Evolutionary conservation across 202 grass and related monocot species (phyloP).

Genomic region (Bolboschoenoplectus hybrid): DNA sequence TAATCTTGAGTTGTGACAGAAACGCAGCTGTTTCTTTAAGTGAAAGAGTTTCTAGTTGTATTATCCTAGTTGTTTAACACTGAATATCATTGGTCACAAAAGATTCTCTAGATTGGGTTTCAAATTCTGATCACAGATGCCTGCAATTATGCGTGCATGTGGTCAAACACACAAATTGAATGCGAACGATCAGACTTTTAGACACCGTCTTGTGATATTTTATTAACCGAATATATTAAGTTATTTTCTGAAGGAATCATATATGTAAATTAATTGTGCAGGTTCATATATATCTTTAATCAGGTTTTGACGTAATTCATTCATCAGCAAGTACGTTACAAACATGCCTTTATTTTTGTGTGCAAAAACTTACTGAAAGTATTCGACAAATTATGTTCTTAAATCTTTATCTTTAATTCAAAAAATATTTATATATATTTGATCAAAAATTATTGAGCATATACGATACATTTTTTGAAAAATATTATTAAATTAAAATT

Average conservation of each 20-base stretch:
- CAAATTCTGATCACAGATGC: background rate
- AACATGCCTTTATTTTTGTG: background rate
- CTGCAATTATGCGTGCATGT: background rate
- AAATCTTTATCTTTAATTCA: too few species aligned
- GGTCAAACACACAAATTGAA: background rate
- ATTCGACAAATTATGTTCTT: background rate
- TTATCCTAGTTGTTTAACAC: background rate
- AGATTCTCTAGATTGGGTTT: slow-evolving; percentile 14
- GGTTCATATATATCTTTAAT: slow-evolving; percentile 7
- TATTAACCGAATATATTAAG: background rate
- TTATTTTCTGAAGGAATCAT: background rate
- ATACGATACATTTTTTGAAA: too few species aligned
- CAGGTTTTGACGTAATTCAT: background rate
- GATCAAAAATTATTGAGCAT: too few species aligned
- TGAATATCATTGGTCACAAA: slow-evolving; percentile 20
- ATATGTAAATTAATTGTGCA: background rate
- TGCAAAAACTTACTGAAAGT: background rate
- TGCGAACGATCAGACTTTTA: slow-evolving; percentile 16
- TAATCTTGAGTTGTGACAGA: slow-evolving; percentile 2
- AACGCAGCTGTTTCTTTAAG: background rate
- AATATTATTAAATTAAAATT: too few species aligned
- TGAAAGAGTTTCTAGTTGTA: background rate
- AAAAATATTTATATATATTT: too few species aligned
- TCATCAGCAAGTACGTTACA: background rate
- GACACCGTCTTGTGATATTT: background rate